Conservation (phyloP, 1,284 basidiomycete genomes). For the Boletus mariae region DNA sequence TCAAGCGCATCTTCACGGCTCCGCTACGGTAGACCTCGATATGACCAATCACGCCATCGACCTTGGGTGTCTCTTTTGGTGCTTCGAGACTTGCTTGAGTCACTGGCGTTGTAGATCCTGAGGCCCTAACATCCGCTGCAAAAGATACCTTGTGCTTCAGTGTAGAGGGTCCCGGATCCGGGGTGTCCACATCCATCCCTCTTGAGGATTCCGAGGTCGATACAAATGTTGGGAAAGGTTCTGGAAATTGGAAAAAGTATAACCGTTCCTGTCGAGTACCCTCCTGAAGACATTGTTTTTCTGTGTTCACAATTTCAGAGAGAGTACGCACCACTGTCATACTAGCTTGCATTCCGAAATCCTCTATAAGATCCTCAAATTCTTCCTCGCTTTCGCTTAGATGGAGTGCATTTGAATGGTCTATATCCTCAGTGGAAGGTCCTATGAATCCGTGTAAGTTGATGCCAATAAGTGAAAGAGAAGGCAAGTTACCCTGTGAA, state of each 20-base stretch:
- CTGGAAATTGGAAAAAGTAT: conserved; percentile 91
- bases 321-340: conserved; percentile 37
- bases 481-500: conserved; percentile 33
- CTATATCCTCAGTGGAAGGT: conserved; percentile 42
- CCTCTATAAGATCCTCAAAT: conserved; percentile 78
- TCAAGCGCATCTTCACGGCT: conserved; percentile 81
- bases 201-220: conserved; percentile 23
- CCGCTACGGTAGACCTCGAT: conserved; percentile 83
- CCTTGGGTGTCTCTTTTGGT: conserved; percentile 37
- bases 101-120: conserved; percentile 27
- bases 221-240: conserved; percentile 80
- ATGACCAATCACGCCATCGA: conserved; percentile 80
- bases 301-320: conserved; percentile 4
- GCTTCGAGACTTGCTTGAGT: conserved; percentile 21
- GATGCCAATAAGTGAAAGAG: background rate
- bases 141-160: conserved; percentile 56
- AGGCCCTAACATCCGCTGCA: conserved; percentile 53
- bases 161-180: conserved; percentile 25
- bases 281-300: conserved; percentile 29
- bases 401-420: conserved; percentile 72
- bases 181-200: conserved; percentile 30
- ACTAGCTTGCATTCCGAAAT: conserved; percentile 57
- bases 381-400: conserved; percentile 84
- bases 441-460: conserved; percentile 19
- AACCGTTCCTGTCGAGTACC: conserved; percentile 60